Conservation (phyloP, 2,329 filamentous ascomycete genomes). For the Septoria petroselini region DNA sequence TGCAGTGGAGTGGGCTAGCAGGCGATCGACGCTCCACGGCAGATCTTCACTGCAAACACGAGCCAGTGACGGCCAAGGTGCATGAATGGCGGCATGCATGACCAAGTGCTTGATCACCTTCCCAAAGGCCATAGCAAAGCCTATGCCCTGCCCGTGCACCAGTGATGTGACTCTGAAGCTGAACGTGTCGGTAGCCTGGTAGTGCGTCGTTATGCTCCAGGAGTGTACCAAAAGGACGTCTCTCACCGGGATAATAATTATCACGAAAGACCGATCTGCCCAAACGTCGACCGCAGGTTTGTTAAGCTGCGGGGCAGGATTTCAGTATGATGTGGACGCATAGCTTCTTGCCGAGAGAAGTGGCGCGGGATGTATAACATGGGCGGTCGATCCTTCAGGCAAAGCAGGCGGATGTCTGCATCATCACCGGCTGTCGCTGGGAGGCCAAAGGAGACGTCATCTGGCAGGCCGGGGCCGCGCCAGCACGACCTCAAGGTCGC, state of each 20-base stretch:
- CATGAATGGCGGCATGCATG: conserved; percentile 19
- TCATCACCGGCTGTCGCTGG: conserved; percentile 16
- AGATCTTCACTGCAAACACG: conserved; percentile 16
- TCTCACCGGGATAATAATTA: too few species aligned
- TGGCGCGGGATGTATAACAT: conserved; percentile 22
- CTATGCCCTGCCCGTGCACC: conserved; percentile 20
- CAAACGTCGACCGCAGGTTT: background rate
- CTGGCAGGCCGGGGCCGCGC: conserved; percentile 11
- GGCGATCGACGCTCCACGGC: conserved; percentile 22
- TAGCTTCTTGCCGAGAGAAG: conserved; percentile 23
- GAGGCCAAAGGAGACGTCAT: conserved; percentile 15
- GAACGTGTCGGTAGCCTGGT: conserved; percentile 18
- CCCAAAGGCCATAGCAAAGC: conserved; percentile 19
- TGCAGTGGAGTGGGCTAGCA: conserved; percentile 21
- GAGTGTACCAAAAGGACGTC: conserved; percentile 15
- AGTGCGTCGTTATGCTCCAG: conserved; percentile 8
- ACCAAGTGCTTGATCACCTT: conserved; percentile 16
- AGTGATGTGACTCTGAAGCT: conserved; percentile 17
- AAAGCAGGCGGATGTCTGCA: conserved; percentile 22
- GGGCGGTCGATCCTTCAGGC: conserved; percentile 21
- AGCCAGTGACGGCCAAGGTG: conserved; percentile 14
- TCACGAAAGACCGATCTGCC: too few species aligned
- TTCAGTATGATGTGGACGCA: conserved; percentile 11
- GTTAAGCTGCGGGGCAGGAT: conserved; percentile 11
- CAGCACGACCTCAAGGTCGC: conserved; percentile 13